Percentiles rank a stretch among this genome's conserved stretches.
Conservation (phyloP, 768 basidiomycete species). For the Leccinum subgranulosum region DNA sequence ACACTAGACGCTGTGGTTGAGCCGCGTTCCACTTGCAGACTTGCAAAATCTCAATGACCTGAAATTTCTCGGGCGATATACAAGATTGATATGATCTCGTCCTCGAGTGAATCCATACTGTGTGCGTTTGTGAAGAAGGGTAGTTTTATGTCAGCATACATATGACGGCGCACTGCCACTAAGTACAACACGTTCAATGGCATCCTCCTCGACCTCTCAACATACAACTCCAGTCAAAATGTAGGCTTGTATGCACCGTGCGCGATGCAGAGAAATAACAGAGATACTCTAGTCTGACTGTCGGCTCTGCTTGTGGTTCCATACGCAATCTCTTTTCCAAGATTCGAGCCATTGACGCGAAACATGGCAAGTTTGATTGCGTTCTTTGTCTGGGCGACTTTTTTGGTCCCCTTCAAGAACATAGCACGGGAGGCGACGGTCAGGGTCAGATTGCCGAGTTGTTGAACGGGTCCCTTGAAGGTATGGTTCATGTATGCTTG, state of each 20-base stretch:
- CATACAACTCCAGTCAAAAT: constrained; percentile 27
- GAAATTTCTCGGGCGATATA: constrained; percentile 90
- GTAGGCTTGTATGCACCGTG: constrained; percentile 16
- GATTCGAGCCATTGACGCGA: constrained; percentile 79
- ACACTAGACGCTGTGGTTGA: constrained; percentile 52
- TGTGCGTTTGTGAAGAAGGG: neutral
- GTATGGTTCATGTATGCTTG: constrained; percentile 34
- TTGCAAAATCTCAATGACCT: constrained; percentile 46
- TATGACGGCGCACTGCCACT: neutral
- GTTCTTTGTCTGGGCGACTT: constrained; percentile 83
- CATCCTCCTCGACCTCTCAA: constrained; percentile 17
- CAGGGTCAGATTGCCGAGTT: constrained; percentile 58
- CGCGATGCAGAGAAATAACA: constrained; percentile 2
- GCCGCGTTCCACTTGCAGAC: constrained; percentile 8
- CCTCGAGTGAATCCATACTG: constrained; percentile 56
- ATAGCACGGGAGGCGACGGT: constrained; percentile 26
- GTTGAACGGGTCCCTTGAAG: constrained; percentile 64
- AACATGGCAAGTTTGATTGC: constrained; percentile 91
- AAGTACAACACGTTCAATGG: constrained; percentile 6
- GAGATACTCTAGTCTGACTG: constrained; percentile 51
- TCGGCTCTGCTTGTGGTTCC: constrained; percentile 76
- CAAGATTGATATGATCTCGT: constrained; percentile 87
- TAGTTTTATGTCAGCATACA: constrained; percentile 28
- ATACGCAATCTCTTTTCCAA: constrained; percentile 76
- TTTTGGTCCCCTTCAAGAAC: constrained; percentile 57